Conservation (phyloP, 2,329 filamentous ascomycete species). For the Metarhizium anisopliae region DNA sequence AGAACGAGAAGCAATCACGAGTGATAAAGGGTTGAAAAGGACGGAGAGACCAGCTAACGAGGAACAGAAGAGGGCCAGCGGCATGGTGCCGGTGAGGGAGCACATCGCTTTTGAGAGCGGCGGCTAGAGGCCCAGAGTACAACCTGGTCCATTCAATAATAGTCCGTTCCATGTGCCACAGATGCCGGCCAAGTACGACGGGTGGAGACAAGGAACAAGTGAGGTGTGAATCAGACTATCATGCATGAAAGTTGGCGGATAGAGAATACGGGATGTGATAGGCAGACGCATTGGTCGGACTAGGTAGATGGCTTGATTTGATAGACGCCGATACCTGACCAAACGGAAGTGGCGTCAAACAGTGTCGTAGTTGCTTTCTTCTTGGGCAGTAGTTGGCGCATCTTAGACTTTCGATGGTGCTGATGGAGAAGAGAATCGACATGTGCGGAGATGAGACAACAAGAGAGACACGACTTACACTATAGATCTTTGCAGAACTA, state of each 20-base stretch:
- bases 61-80: constrained; percentile 27
- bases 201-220: constrained; percentile 19
- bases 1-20: constrained; percentile 27
- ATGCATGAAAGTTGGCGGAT: constrained; percentile 1
- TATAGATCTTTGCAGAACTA: background rate
- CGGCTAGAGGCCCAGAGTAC: constrained; percentile 17
- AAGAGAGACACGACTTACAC: background rate
- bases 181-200: constrained; percentile 20
- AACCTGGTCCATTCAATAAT: constrained; percentile 1
- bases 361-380: constrained; percentile 14
- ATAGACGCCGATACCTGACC: constrained; percentile 2
- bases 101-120: constrained; percentile 40
- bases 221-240: constrained; percentile 11
- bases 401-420: background rate
- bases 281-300: constrained; percentile 3
- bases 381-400: background rate
- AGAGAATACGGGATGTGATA: constrained; percentile 3
- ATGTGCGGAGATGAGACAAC: background rate
- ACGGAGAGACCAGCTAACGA: constrained; percentile 49
- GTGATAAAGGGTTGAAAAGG: constrained; percentile 14
- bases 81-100: constrained; percentile 29
- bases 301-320: constrained; percentile 2
- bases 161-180: constrained; percentile 24
- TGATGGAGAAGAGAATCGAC: too few species aligned
- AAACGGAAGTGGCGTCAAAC: constrained; percentile 29